A percentile compares a stretch with the other conserved stretches of the same genome.
Conservation (phyloP, 2,329 filamentous ascomycete species). For the Bipolaris victoriae region DNA sequence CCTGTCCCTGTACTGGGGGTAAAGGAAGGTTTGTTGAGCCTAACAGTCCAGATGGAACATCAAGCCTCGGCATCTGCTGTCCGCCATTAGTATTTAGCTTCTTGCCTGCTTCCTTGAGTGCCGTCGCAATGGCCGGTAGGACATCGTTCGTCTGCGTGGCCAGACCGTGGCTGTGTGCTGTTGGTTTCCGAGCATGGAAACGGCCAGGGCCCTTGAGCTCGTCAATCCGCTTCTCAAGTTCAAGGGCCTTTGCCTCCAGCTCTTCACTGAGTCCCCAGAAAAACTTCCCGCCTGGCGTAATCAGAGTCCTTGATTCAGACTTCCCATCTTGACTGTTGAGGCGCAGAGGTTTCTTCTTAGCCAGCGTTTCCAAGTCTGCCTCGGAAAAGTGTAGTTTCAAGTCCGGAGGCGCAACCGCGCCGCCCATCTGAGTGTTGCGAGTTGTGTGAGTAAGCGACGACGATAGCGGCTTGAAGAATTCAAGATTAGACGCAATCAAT, state of each 20-base stretch:
- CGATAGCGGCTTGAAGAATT: conserved; percentile 52
- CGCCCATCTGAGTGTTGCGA: conserved; percentile 26
- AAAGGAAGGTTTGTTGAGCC: conserved; percentile 30
- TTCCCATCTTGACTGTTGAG: conserved; percentile 52
- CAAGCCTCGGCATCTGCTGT: conserved; percentile 36
- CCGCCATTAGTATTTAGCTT: conserved; percentile 37
- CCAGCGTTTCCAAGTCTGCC: conserved; percentile 55
- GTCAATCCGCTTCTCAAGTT: conserved; percentile 63
- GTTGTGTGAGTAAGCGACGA: conserved; percentile 43
- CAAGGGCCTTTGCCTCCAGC: conserved; percentile 73
- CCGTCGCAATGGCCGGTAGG: conserved; percentile 45
- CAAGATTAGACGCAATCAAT: conserved; percentile 47
- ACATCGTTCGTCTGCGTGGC: conserved; percentile 34
- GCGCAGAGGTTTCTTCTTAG: conserved; percentile 62
- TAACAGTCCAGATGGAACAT: conserved; percentile 29
- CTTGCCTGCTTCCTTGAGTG: conserved; percentile 45
- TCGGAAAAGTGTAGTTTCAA: conserved; percentile 48
- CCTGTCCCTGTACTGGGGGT: conserved; percentile 33
- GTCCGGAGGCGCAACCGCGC: conserved; percentile 41
- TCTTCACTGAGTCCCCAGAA: conserved; percentile 72
- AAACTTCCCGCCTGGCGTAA: conserved; percentile 78
- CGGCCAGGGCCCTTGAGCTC: conserved; percentile 35
- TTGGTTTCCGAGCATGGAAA: conserved; percentile 40
- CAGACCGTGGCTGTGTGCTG: conserved; percentile 21
- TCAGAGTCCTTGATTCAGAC: conserved; percentile 65